A percentile compares a stretch with the other conserved stretches of the same genome.
phyloP scores from a whole-genome alignment of 192 early-diverging fungal species.

The Coemansia sp. region DNA sequence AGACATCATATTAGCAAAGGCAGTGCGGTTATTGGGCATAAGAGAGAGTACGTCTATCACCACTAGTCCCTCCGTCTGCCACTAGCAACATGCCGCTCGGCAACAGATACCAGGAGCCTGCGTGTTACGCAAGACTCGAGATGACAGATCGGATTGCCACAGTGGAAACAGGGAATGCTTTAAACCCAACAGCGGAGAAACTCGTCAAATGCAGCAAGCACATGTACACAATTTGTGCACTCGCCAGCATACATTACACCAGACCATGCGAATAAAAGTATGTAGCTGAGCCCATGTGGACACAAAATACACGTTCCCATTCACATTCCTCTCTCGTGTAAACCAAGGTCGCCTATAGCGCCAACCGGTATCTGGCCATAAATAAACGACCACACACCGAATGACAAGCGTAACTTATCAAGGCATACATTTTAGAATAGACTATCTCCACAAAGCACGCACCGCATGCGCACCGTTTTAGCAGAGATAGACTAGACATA shows the following conservation, averaged over 20 bases:
- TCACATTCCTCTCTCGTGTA: no score
- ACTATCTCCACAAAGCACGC: neutral
- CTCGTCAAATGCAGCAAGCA: constrained; percentile 6
- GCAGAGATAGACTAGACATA: no score
- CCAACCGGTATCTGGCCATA: no score
- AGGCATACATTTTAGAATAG: no score
- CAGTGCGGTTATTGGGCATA: constrained; percentile 28
- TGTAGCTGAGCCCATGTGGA: neutral
- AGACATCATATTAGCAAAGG: constrained; percentile 4
- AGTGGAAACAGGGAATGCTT: constrained; percentile 6
- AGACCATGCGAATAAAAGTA: neutral
- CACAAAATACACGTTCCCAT: no score
- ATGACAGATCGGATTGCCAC: constrained; percentile 8
- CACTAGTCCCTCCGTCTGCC: constrained; percentile 55
- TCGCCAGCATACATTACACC: neutral
- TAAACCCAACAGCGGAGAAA: constrained; percentile 49
- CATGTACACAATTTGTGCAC: neutral
- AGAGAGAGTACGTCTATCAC: constrained; percentile 68
- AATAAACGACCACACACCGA: no score
- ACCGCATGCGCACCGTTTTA: neutral
- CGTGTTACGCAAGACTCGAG: neutral
- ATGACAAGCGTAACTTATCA: no score
- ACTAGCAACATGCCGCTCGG: constrained; percentile 28
- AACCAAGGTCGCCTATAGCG: no score
- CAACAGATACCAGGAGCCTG: constrained; percentile 15